phyloP scores from a whole-genome alignment of 495 filamentous ascomycete genomes.

The Penicillium manginii region DNA sequence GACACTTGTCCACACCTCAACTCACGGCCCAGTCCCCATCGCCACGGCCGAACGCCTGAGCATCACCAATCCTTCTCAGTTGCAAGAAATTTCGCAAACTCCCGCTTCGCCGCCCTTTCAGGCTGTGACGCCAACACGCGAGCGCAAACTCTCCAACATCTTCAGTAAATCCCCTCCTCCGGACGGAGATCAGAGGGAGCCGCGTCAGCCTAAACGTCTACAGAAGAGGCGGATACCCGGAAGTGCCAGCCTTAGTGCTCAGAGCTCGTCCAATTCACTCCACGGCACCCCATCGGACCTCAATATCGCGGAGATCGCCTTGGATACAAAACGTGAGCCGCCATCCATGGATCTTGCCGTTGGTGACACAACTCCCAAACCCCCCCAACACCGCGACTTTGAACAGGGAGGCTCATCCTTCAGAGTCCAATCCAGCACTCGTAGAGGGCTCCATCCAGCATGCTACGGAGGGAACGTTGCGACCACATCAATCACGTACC shows the following conservation, averaged over 20 bases:
- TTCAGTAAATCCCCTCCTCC: slow-evolving; percentile 68
- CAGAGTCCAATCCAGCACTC: slow-evolving; percentile 27
- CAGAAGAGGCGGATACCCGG: slow-evolving; percentile 78
- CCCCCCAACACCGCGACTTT: slow-evolving; percentile 28
- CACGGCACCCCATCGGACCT: slow-evolving; percentile 42
- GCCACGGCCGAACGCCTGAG: slow-evolving; percentile 24
- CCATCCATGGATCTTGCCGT: slow-evolving; percentile 23
- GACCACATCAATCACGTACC: slow-evolving; percentile 65
- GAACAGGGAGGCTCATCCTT: slow-evolving; percentile 25
- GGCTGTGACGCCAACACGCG: slow-evolving; percentile 66
- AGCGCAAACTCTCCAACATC: slow-evolving; percentile 67
- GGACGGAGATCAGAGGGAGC: slow-evolving; percentile 58
- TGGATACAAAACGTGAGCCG: slow-evolving; percentile 23
- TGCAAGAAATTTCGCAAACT: slow-evolving; percentile 49
- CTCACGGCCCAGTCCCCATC: slow-evolving; percentile 39
- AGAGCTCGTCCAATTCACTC: slow-evolving; percentile 81
- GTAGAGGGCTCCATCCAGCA: slow-evolving; percentile 22
- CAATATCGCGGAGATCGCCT: slow-evolving; percentile 12
- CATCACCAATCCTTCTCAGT: slow-evolving; percentile 37
- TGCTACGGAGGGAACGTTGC: slow-evolving; percentile 55
- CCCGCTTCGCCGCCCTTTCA: slow-evolving; percentile 40
- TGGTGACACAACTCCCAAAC: slow-evolving; percentile 40
- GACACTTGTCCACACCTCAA: slow-evolving; percentile 40
- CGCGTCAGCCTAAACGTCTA: slow-evolving; percentile 78
- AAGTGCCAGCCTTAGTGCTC: slow-evolving; percentile 77